Evolutionary conservation across 371 early-diverging fungal species (phyloP), one percentile per base, ranked within the genome.

Genomic region (Rhizopus sp.): DNA sequence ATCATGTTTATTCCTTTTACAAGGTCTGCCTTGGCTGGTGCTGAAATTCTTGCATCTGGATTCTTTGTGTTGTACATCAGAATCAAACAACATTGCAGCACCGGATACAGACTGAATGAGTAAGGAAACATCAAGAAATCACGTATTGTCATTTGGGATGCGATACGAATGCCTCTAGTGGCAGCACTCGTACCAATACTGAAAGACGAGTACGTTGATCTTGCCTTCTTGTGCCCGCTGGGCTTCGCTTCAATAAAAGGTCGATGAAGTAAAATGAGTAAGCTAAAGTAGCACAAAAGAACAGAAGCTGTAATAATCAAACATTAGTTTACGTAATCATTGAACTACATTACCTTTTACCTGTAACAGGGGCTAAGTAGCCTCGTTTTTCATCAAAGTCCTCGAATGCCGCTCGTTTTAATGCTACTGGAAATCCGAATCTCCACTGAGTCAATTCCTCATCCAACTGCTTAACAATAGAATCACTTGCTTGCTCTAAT

Each of bases 61-160:
- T 67, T 74, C 33, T 75, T 74, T 2, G 75, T 65, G 29, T 78
- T 78, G 46, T 75, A 78, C 61, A 78, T 75, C 37, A 66, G 73
- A 48, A 78, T 78, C 34, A 78, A 40, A 39, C 78, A 72, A 46
- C 71, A 70, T 56, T 78, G 78, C 2, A 78, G 40, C 1, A 78
- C 66, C 1, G 78, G 75, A 50, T 74, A 78, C 16, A 78, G 51
- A 62, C 71, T 72, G 47, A 78, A 78, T 2, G 73, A 66, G 52
- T 75, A 78, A 7, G 78, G 75, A 57, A 70, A 72, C 70, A 72
- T 68, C 62, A 78, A 31, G 34, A 70, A 78, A 38, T 78, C 78
- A 4, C 65, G 50, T 1, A 64, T 50, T 0, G 70, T 63, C 60
- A 78, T 58, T 55, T 64, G 65, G 7, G 68, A 56, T 5, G 78